Conservation (phyloP, 2,329 filamentous ascomycete genomes). For the Aspergillus alliaceus region DNA sequence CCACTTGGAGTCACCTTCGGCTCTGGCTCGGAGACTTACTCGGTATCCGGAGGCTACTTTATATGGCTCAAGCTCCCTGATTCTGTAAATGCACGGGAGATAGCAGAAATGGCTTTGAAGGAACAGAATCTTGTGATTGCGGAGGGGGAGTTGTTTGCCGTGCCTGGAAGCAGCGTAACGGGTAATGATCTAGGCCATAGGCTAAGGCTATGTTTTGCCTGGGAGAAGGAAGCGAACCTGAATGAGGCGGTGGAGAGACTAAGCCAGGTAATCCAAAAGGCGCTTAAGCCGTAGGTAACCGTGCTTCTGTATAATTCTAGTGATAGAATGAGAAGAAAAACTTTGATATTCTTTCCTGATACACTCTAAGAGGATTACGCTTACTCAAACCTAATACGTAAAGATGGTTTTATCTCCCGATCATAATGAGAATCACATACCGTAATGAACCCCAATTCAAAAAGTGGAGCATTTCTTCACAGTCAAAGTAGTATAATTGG, state of each 20-base stretch:
- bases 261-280: neutral
- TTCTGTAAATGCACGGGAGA: conserved; percentile 4
- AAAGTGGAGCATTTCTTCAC: neutral
- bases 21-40: conserved; percentile 2
- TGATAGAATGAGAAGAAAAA: neutral
- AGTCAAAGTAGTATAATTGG: neutral
- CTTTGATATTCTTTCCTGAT: too few species aligned
- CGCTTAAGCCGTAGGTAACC: neutral
- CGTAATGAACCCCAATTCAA: neutral
- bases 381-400: neutral
- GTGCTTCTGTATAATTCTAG: neutral
- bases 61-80: conserved; percentile 15
- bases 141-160: conserved; percentile 38
- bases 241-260: conserved; percentile 8
- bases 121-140: conserved; percentile 9
- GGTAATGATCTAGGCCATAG: conserved; percentile 6
- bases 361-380: too few species aligned
- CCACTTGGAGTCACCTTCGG: conserved; percentile 14
- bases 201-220: conserved; percentile 18
- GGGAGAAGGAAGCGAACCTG: conserved; percentile 15
- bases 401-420: too few species aligned
- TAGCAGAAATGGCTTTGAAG: conserved; percentile 5
- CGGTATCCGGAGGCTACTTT: conserved; percentile 13
- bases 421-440: neutral
- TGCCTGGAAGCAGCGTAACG: conserved; percentile 50